Evolutionary conservation across 768 basidiomycete species (phyloP).

Genomic region (Calocera viscosa): DNA sequence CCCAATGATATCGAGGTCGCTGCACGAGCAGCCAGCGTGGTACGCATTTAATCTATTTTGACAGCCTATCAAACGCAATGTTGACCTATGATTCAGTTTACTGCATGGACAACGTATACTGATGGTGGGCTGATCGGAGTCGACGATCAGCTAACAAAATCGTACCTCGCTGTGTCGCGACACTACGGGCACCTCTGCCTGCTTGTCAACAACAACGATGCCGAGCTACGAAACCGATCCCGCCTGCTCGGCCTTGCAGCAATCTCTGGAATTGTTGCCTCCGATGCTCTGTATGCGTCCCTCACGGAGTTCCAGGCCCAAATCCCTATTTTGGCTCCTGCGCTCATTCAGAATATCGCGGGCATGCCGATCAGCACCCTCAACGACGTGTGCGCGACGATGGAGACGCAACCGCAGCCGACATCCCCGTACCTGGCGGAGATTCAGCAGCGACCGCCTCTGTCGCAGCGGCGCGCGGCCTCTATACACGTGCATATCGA

Average conservation of each 20-base stretch:
- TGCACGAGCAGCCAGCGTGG: constrained; percentile 67
- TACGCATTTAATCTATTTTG: constrained; percentile 31
- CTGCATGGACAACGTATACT: constrained; percentile 84
- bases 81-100: constrained; percentile 43
- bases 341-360: constrained; percentile 52
- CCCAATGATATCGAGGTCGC: constrained; percentile 55
- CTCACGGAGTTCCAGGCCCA: constrained; percentile 60
- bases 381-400: constrained; percentile 52
- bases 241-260: constrained; percentile 79
- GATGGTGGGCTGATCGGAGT: constrained; percentile 73
- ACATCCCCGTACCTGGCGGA: constrained; percentile 68
- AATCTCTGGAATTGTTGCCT: constrained; percentile 64
- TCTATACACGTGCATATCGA: constrained; percentile 83
- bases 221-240: constrained; percentile 68
- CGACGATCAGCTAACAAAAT: constrained; percentile 52
- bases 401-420: constrained; percentile 50
- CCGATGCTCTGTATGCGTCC: constrained; percentile 70
- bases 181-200: constrained; percentile 54
- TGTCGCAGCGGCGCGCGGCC: constrained; percentile 68
- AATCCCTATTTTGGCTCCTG: constrained; percentile 53
- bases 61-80: not conserved
- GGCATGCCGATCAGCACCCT: constrained; percentile 51
- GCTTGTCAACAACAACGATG: constrained; percentile 40
- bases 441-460: constrained; percentile 61
- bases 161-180: constrained; percentile 55